Base-by-base conservation (phyloP, 805 yeast species). In the Kregervanrija delftensis region DNA sequence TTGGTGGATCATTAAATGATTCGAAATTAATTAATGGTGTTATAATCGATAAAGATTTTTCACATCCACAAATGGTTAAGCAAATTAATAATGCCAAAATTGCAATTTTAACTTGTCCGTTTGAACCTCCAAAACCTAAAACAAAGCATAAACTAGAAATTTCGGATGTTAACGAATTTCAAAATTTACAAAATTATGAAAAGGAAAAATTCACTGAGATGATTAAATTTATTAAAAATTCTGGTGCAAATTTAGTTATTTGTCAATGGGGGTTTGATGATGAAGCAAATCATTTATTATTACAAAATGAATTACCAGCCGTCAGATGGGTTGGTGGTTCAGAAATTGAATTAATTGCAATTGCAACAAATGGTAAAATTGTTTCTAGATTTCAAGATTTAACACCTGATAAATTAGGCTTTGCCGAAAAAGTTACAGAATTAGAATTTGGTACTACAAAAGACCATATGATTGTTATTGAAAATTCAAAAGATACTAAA, bases 181-280 rank as follows among this genome's bases (percentile, higher is more conserved):
- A 84, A 64, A 83, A 79, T 51, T 76, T 93, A 61, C 99, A 95
- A 70, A 78, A 77, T 42, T 93, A 93, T 65, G 99, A 93, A 72
- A 91, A 84, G 55, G 81, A 83, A 51, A 89, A 88, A 64, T 93
- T 93, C 62, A 77, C 73, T 61, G 88, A 86, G 63, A 93, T 93
- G 99, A 89, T 93, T 48, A 73, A 82, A 48, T 69, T 73, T 50
- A 95, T 93, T 44, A 90, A 93, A 67, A 77, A 75, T 22, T 75
- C 96, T 0, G 98, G 98, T 36, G 98, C 99, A 30, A 91, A 90
- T 64, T 78, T 91, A 45, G 99, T 91, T 42, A 91, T 95, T 35
- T 93, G 99, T 69, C 99, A 91, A 71, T 91, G 99, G 99, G 99
- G 99, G 13, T 93, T 91, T 58, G 99, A 91, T 65, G 99, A 91